Base-by-base conservation (phyloP, 2,329 filamentous ascomycete species). In the Hymenoscyphus scutula region DNA sequence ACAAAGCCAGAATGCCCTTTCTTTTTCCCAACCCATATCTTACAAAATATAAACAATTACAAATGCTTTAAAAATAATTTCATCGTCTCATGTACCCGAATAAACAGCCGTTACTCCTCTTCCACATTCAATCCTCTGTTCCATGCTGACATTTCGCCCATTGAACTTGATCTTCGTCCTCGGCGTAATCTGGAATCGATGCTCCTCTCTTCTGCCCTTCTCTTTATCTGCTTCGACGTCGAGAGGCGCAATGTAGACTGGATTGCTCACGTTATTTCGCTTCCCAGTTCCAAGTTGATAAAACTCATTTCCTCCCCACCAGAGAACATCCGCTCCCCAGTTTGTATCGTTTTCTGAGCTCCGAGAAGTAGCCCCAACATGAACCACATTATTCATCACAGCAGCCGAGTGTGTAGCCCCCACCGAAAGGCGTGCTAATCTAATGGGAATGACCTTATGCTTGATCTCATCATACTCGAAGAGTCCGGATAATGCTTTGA, bases 281-380 rank as follows among this genome's bases (percentile, higher is more conserved):
- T 90, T 96, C 30, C 95, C 93, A 0, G 90, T 97, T 13, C 95
- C 95, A 29, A 99, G 84, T 77, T 99, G 95, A 76, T 90, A 97
- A 74, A 89, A 85, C 78, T 98, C 93, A 72, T 98, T 99, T 59
- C 92, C 92, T 65, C 95, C 95, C 91, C 93, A 99, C 81, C 91
- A 96, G 1, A 98, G 75, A 32, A 93, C 88, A 74, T 98, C 95
- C 4, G 89, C 87, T 56, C 95, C 95, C 85, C 88, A 97, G 74
- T 95, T 93, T 1, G 88, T 91, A 71, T 92, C 89, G 67, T 90
- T 89, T 48, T 84, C 79, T 1, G 82, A 82, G 17, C 75, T 70
- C 65, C 76, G 75, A 19, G 68, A 61, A 17, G 70, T 80, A 60
- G 73, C 77, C 64, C 70, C 74, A 5, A 92, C 81, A 59, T 87